Base-by-base conservation (phyloP, 2,329 filamentous ascomycete species). In the Pezicula rhizophila region DNA sequence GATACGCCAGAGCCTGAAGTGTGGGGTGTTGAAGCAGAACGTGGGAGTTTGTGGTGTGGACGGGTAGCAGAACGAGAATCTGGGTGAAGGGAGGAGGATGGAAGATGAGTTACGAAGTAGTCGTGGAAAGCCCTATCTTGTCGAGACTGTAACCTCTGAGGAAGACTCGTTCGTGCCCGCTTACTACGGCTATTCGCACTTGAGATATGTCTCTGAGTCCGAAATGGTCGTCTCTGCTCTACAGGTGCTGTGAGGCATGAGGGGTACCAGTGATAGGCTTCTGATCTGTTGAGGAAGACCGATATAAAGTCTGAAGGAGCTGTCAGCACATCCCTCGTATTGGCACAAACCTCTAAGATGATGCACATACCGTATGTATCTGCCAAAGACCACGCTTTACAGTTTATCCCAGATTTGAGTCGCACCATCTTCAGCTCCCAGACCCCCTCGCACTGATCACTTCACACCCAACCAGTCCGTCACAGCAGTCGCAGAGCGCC, bases 71-170 rank as follows among this genome's bases (percentile, higher is more conserved):
- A 71, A 48, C 82, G 77, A 33, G 87, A 87, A 68, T 97, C 92
- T 7, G 93, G 92, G 60, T 96, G 88, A 40, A 96, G 77, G 3
- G 91, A 96, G 12, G 90, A 95, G 15, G 90, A 95, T 4, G 93
- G 92, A 2, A 99, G 79, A 66, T 96, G 89, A 8, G 93, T 96
- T 51, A 97, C 89, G 68, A 99, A 99, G 73, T 99, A 97, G 60
- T 95, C 90, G 72, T 96, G 90, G 68, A 97, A 97, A 37, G 56
- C 35, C 15, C 61, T 60, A 18, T 34, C 50, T 44, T 48, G 52
- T 39, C 26, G 40, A 10, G 20, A 31, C 28, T 12, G 11, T 12
- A 31, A 31, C 28, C 40, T 42, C 4, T 6, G 11, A 10, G 23
- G 25, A 8, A 11, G n/a, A 20, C 35, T 38, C 35, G 35, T 38